Base-by-base conservation (phyloP, 2,329 filamentous ascomycete genomes). In the Niveomyces coronatus region DNA sequence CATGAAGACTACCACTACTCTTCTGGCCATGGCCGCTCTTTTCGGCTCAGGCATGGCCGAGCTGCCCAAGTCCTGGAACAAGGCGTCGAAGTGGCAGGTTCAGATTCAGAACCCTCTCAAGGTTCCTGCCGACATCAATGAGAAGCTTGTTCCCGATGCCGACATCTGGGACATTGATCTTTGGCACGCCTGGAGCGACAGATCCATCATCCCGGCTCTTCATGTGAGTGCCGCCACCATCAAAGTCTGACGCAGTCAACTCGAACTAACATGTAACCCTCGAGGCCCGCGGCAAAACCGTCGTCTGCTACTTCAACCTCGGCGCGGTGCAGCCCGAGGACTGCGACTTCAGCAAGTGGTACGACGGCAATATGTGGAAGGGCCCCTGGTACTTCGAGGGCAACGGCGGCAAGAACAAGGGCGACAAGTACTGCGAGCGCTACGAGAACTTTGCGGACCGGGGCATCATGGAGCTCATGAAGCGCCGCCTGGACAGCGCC, bases 271-370 rank as follows among this genome's bases (percentile, higher is more conserved):
- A 13, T 10, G 4, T n/a, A n/a, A n/a, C n/a, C 13, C 20, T 10
- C 5, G 3, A 36, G 34, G 15, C 16, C 3, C 23, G 34, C 7
- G 49, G 48, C 27, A 58, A 58, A 18, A 51, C 53, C 19, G 47
- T 58, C 3, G 47, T 58, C 14, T 58, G 55, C 44, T 58, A 58
- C 45, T 53, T 57, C 46, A 58, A 57, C 31, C 49, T 49, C 13
- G 53, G 55, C 26, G 55, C 55, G 9, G 38, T 54, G 9, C 52
- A 57, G 40, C 35, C 35, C 14, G 19, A 31, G 6, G 35, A 37
- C 19, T 31, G 27, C 13, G 35, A 37, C 11, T 37, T 37, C 19
- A 18, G 18, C 8, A 14, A 9, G 11, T 36, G 34, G 34, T 36
- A 36, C 15, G 23, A 30, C 34, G 19, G 20, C 19, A 20, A 22